phyloP scores from a whole-genome alignment of 2,329 filamentous ascomycete genomes.

The Exutisphaerella laricina region DNA sequence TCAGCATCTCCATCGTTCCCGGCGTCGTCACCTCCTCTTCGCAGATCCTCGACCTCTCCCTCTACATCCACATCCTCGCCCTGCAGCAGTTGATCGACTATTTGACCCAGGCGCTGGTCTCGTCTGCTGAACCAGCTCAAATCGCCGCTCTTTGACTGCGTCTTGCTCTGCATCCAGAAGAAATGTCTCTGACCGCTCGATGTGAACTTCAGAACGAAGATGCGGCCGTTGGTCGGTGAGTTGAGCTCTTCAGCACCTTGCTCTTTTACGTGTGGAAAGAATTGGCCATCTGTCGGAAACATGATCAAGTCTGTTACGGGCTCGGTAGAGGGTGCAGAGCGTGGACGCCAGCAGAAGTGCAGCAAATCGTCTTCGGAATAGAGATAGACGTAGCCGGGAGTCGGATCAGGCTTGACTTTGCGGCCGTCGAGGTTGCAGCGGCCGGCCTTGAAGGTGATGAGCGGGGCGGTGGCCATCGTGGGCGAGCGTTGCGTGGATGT shows the following conservation, averaged over 20 bases:
- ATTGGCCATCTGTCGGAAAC: conserved; percentile 83
- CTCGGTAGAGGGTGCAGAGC: conserved; percentile 61
- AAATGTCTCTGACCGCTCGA: conserved; percentile 87
- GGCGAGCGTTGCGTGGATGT: no score
- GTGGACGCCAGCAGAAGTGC: conserved; percentile 95
- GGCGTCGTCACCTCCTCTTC: conserved; percentile 57
- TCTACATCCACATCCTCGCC: conserved; percentile 82
- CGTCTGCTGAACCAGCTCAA: conserved; percentile 75
- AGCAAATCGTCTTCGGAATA: conserved; percentile 91
- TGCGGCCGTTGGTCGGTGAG: conserved; percentile 68
- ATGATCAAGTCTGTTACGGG: conserved; percentile 88
- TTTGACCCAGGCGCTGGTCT: conserved; percentile 79
- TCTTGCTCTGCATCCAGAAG: conserved; percentile 94
- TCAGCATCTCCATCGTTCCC: conserved; percentile 48
- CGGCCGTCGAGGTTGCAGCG: conserved; percentile 60
- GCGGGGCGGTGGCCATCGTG: conserved; percentile 71
- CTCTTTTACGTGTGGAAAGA: conserved; percentile 54
- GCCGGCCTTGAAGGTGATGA: conserved; percentile 96
- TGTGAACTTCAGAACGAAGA: conserved; percentile 88
- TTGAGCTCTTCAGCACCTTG: conserved; percentile 54
- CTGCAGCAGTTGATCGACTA: conserved; percentile 78
- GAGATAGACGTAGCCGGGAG: conserved; percentile 83
- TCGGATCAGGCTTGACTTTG: conserved; percentile 67
- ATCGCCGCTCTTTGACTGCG: conserved; percentile 65
- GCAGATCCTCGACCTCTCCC: conserved; percentile 57